phyloP scores from a whole-genome alignment of 257 asterid species.

The Primulina tabacum region DNA sequence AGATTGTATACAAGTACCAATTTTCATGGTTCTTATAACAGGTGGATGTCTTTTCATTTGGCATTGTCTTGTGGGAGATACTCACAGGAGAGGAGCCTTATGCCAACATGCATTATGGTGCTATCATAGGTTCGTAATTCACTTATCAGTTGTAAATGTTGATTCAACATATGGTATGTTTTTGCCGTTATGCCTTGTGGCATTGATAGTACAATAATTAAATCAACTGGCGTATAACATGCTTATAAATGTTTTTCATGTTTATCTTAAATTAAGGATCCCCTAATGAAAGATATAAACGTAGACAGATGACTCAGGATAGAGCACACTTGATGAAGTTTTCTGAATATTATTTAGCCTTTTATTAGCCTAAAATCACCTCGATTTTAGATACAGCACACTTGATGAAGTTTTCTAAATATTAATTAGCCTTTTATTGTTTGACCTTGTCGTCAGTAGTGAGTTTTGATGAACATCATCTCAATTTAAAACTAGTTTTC shows the following conservation, averaged over 20 bases:
- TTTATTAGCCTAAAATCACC: background rate
- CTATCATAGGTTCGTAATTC: slow-evolving; percentile 66
- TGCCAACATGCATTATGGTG: slow-evolving; percentile 97
- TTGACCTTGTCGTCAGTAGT: background rate
- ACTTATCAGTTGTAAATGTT: background rate
- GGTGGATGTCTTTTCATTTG: slow-evolving; percentile 96
- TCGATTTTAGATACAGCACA: background rate
- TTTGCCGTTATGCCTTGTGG: background rate
- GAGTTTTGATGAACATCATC: background rate
- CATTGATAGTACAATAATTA: background rate
- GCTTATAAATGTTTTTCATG: background rate
- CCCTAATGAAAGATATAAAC: background rate
- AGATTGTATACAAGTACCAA: background rate
- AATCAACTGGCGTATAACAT: background rate
- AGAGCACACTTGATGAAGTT: background rate
- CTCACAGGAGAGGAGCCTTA: slow-evolving; percentile 98
- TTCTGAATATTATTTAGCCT: background rate
- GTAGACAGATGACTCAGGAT: background rate
- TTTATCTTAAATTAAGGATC: too few species aligned
- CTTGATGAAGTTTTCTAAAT: background rate
- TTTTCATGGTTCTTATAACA: slow-evolving; percentile 27
- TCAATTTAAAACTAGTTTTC: background rate
- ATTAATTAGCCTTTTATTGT: background rate
- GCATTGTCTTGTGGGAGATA: slow-evolving; percentile 93
- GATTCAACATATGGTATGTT: background rate